Conservation (phyloP, 73 alveolate genomes). For the Paramecium sexaurelia region DNA sequence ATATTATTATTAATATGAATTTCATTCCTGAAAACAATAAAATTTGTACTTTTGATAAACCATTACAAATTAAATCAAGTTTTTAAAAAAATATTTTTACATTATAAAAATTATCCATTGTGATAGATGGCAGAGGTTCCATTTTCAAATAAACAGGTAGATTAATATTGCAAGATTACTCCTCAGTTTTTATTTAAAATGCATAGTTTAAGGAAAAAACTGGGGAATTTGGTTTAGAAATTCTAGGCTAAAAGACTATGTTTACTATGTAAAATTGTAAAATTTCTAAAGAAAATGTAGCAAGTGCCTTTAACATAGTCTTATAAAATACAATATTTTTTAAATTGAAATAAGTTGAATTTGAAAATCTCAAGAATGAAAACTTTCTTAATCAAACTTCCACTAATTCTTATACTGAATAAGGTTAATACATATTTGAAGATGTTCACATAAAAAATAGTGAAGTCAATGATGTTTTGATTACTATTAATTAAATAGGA, state of each 20-base stretch:
- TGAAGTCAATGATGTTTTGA: background rate
- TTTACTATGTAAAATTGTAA: background rate
- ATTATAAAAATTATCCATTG: background rate
- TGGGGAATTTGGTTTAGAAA: background rate
- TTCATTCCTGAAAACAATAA: background rate
- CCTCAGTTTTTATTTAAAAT: background rate
- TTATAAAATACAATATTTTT: background rate
- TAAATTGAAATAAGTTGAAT: background rate
- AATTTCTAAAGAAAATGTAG: background rate
- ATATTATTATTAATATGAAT: background rate
- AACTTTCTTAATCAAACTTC: background rate
- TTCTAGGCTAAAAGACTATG: background rate
- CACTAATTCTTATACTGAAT: background rate
- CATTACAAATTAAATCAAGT: background rate
- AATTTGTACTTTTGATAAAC: background rate
- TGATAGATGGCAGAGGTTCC: background rate
- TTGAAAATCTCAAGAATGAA: background rate
- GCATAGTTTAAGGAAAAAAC: background rate
- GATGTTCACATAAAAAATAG: background rate
- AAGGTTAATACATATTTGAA: background rate
- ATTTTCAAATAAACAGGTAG: background rate
- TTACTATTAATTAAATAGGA: background rate
- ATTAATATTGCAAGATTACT: background rate
- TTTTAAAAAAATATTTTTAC: slow-evolving; percentile 27
- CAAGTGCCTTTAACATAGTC: background rate